These are phyloP conservation scores for Gaultheria prostrata DNA, from an alignment of 148 eudicot species.

Conservation along the genomic window DNA sequence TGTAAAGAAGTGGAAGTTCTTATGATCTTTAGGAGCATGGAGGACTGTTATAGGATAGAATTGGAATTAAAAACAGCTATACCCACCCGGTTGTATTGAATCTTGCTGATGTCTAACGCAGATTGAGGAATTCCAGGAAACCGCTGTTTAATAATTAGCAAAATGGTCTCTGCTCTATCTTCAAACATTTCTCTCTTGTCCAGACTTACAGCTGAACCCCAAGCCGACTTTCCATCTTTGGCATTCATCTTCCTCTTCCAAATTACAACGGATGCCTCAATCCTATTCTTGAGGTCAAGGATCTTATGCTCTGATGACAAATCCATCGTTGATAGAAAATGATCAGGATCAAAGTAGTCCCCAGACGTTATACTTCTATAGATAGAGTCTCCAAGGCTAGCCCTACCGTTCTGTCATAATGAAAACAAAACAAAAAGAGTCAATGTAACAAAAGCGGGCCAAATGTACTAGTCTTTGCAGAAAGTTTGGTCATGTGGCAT, in stretches of 20 bases:
- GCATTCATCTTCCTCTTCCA: conserved; percentile 63
- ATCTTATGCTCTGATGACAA: conserved; percentile 69
- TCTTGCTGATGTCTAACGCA: conserved; percentile 63
- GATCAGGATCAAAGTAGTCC: conserved; percentile 53
- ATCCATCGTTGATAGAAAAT: conserved; percentile 51
- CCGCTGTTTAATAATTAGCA: conserved; percentile 52
- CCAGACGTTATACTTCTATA: conserved; percentile 56
- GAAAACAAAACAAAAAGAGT: not conserved
- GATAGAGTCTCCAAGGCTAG: conserved; percentile 59
- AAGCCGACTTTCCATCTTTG: conserved; percentile 55
- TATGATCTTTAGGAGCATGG: not conserved
- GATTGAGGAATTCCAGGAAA: conserved; percentile 70
- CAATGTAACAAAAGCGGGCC: not conserved
- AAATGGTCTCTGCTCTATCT: conserved; percentile 64
- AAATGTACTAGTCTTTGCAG: not conserved
- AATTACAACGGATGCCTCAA: conserved; percentile 69
- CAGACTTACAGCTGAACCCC: conserved; percentile 66
- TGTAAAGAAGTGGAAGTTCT: not conserved
- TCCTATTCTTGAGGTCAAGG: conserved; percentile 58
- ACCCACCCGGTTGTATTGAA: conserved; percentile 58
- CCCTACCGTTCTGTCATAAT: conserved; percentile 53
- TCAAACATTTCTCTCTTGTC: conserved; percentile 74
- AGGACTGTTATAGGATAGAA: not conserved
- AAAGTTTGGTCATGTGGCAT: not conserved
- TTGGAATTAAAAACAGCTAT: not conserved